Percentiles rank a stretch among this genome's conserved stretches.
Conservation (phyloP, 129 eudicot genomes). For the Pulicaria dysenterica region DNA sequence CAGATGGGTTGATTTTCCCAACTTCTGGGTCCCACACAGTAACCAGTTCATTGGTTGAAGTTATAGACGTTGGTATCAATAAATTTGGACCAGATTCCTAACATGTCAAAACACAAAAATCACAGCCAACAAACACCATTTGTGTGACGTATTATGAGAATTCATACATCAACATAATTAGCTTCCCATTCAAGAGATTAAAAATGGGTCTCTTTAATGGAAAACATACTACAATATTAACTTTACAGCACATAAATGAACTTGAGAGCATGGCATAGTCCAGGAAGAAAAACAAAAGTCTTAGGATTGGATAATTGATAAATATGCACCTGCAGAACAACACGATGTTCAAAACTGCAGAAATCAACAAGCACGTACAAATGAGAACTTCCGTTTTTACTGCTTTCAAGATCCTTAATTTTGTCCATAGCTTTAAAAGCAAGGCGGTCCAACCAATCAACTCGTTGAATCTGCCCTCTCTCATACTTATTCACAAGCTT, state of each 20-base stretch:
- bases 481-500: conserved; percentile 98
- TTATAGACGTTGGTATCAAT: conserved; percentile 82
- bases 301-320: not conserved
- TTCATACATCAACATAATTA: not conserved
- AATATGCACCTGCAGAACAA: conserved; percentile 84
- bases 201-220: not conserved
- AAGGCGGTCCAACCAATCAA: conserved; percentile 97
- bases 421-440: conserved; percentile 91
- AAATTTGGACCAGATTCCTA: conserved; percentile 97
- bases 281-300: not conserved
- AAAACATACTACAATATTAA: not conserved
- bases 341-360: conserved; percentile 97
- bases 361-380: conserved; percentile 79
- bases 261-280: too few species aligned
- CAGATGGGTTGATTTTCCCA: conserved; percentile 95
- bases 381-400: conserved; percentile 80
- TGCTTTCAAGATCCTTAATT: conserved; percentile 84
- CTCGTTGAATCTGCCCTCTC: conserved; percentile 91
- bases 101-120: conserved; percentile 18
- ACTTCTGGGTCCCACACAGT: conserved; percentile 98
- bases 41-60: conserved; percentile 89
- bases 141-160: too few species aligned
- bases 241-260: not conserved
- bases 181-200: not conserved
- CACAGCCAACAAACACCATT: conserved; percentile 16